A percentile compares a stretch with the other conserved stretches of the same genome.
phyloP scores from a whole-genome alignment of 1,284 basidiomycete species.

The Rhodotorula sp. region DNA sequence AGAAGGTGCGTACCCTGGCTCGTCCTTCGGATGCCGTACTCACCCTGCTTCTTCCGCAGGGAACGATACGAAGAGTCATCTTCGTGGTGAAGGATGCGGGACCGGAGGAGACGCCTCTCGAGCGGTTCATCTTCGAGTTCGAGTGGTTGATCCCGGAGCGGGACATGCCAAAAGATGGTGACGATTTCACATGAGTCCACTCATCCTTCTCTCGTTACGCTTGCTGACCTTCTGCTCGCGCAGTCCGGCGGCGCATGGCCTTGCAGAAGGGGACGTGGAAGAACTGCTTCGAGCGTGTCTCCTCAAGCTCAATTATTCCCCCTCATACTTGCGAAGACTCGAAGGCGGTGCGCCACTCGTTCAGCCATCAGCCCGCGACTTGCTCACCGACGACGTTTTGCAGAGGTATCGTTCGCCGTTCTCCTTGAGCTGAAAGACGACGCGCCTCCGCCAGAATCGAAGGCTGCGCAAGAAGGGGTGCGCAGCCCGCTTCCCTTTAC shows the following conservation, averaged over 20 bases:
- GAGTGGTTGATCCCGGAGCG: constrained; percentile 67
- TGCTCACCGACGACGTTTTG: constrained; percentile 49
- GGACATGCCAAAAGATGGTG: constrained; percentile 61
- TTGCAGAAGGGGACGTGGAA: constrained; percentile 62
- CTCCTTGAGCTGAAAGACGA: constrained; percentile 75
- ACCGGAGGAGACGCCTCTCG: constrained; percentile 54
- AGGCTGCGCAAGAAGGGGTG: constrained; percentile 52
- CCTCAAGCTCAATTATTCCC: constrained; percentile 75
- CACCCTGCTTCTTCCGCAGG: constrained; percentile 51
- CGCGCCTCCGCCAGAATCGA: constrained; percentile 58
- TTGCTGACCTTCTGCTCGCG: constrained; percentile 28
- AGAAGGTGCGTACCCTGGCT: constrained; percentile 55
- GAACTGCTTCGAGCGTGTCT: constrained; percentile 81
- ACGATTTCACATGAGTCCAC: constrained; percentile 46
- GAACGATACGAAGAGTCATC: constrained; percentile 68
- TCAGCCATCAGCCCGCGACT: neutral
- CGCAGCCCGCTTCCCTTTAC: neutral
- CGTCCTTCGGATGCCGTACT: constrained; percentile 1
- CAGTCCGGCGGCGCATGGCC: constrained; percentile 59
- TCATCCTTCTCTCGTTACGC: no score
- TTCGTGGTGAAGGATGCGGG: constrained; percentile 71
- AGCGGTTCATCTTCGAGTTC: constrained; percentile 63
- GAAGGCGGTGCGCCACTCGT: constrained; percentile 48
- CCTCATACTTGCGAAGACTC: constrained; percentile 62
- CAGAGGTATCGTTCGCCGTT: constrained; percentile 76